Conservation (phyloP, 2,329 filamentous ascomycete species). For the Ophiostoma australiae region DNA sequence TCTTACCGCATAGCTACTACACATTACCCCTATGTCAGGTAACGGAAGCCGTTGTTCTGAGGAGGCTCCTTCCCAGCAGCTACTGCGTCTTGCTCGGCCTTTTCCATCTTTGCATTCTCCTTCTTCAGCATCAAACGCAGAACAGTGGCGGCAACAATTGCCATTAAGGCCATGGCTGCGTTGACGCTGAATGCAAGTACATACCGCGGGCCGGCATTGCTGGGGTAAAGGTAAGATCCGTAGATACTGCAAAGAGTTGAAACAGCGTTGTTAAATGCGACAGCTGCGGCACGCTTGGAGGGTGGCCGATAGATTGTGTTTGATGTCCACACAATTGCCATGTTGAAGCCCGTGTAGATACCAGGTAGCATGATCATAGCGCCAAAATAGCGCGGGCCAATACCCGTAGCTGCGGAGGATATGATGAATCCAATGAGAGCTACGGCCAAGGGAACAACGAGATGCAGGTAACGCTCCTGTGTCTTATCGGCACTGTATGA, state of each 20-base stretch:
- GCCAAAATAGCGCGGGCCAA: constrained; percentile 59
- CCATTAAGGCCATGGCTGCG: background rate
- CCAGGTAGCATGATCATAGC: constrained; percentile 63
- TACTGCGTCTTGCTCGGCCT: background rate
- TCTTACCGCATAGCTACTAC: background rate
- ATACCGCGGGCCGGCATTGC: background rate
- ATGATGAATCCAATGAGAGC: background rate
- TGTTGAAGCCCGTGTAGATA: constrained; percentile 59
- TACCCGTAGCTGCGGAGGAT: constrained; percentile 54
- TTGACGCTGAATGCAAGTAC: background rate
- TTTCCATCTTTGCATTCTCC: background rate
- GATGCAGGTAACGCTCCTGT: constrained; percentile 1
- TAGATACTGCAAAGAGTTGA: constrained; percentile 67
- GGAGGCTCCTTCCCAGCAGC: background rate
- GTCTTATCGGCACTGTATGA: background rate
- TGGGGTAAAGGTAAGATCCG: constrained; percentile 37
- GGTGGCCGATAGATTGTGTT: constrained; percentile 60
- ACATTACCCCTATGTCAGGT: background rate
- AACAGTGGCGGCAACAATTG: background rate
- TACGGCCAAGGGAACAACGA: background rate
- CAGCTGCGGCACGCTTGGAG: background rate
- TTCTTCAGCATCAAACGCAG: background rate
- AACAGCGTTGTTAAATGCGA: constrained; percentile 68
- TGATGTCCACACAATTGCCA: constrained; percentile 67
- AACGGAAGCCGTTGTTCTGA: background rate